Conservation (phyloP, 2,329 filamentous ascomycete genomes). For the Epichloe uncinata region DNA sequence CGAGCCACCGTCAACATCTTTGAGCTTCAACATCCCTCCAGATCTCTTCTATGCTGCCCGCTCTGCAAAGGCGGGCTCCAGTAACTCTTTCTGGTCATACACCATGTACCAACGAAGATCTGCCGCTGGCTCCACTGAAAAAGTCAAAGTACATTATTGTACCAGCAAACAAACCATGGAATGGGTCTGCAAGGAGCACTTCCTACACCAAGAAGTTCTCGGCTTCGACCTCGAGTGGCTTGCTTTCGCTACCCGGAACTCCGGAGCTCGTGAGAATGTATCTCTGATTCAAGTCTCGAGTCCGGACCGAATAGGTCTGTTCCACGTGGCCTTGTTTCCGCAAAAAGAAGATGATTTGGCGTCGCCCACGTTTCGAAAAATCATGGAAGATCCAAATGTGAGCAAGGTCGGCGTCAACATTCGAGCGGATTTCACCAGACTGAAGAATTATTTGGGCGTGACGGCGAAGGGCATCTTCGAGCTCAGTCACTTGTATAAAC, state of each 20-base stretch:
- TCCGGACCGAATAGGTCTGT: slow-evolving; percentile 61
- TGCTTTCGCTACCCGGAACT: slow-evolving; percentile 28
- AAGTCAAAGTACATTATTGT: slow-evolving; percentile 67
- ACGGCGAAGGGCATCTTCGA: slow-evolving; percentile 59
- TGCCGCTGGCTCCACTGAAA: slow-evolving; percentile 28
- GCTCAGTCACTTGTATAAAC: slow-evolving; percentile 66
- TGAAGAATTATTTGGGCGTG: slow-evolving; percentile 54
- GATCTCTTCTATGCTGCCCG: slow-evolving; percentile 29
- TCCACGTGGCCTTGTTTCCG: slow-evolving; percentile 60
- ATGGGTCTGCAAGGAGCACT: slow-evolving; percentile 47
- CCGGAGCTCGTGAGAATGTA: slow-evolving; percentile 52
- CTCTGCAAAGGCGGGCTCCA: slow-evolving; percentile 27
- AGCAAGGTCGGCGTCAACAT: slow-evolving; percentile 70
- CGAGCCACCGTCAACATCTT: slow-evolving; percentile 14
- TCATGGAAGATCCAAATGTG: slow-evolving; percentile 58
- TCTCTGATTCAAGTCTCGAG: slow-evolving; percentile 76
- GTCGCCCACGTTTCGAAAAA: slow-evolving; percentile 53
- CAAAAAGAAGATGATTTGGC: slow-evolving; percentile 41
- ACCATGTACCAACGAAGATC: slow-evolving; percentile 46
- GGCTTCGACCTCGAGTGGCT: slow-evolving; percentile 89
- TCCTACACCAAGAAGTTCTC: slow-evolving; percentile 55
- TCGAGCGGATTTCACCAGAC: slow-evolving; percentile 53
- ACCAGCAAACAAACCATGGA: slow-evolving; percentile 54
- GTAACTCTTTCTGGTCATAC: slow-evolving; percentile 54
- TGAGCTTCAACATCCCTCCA: slow-evolving; percentile 18